Evolutionary conservation across 2,329 filamentous ascomycete genomes (phyloP).

Genomic region (Nemania bipapillata): DNA sequence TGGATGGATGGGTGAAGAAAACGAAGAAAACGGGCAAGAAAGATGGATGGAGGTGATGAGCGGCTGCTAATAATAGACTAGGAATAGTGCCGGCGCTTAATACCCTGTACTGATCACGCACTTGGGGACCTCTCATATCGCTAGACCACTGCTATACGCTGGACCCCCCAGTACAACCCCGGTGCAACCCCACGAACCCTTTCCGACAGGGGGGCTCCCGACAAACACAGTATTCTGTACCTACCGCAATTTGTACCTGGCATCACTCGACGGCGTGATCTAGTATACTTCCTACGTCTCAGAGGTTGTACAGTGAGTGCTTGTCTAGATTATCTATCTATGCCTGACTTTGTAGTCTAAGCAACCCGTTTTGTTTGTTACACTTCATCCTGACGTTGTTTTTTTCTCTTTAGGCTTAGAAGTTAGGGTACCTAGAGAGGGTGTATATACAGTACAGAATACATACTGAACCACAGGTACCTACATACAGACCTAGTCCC

Average conservation of each 20-base stretch:
- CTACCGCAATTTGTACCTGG: slow-evolving; percentile 9
- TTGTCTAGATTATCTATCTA: slow-evolving; percentile 4
- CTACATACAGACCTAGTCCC: not conserved
- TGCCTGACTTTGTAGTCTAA: not conserved
- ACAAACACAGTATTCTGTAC: slow-evolving; percentile 43
- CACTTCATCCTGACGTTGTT: slow-evolving; percentile 3
- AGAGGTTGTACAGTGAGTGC: not conserved
- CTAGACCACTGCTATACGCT: slow-evolving; percentile 18
- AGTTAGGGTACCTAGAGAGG: not conserved
- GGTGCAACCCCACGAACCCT: slow-evolving; percentile 34
- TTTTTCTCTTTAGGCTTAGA: not conserved
- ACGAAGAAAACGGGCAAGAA: no score
- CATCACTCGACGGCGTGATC: not conserved
- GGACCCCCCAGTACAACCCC: slow-evolving; percentile 26
- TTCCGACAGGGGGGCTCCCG: slow-evolving; percentile 24
- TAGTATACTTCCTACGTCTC: not conserved
- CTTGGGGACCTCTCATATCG: slow-evolving; percentile 3
- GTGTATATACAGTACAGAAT: not conserved
- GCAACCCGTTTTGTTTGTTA: not conserved
- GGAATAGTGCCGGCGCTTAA: slow-evolving; percentile 50
- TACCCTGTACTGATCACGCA: slow-evolving; percentile 17
- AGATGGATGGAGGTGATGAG: slow-evolving; percentile 38
- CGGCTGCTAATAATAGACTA: slow-evolving; percentile 50
- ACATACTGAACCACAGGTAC: not conserved
- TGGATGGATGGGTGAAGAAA: not conserved